phyloP scores from a whole-genome alignment of 2,329 filamentous ascomycete genomes.

The Lachnellula subtilissima region DNA sequence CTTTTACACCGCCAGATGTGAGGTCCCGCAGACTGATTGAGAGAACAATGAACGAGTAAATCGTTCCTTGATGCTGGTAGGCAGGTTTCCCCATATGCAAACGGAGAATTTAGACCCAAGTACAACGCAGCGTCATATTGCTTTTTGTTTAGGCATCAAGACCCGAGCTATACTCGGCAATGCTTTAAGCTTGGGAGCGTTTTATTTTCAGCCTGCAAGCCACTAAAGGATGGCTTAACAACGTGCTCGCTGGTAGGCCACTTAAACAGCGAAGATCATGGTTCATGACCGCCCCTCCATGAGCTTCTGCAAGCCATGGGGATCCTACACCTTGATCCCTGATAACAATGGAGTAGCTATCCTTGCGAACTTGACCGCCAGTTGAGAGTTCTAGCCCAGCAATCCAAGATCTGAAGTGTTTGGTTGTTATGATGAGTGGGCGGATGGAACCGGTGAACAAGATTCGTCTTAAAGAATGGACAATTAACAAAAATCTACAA shows the following conservation, averaged over 20 bases:
- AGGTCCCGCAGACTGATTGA: conserved; percentile 21
- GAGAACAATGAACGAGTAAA: conserved; percentile 13
- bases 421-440: conserved; percentile 18
- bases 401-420: conserved; percentile 26
- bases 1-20: conserved; percentile 30
- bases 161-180: conserved; percentile 7
- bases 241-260: conserved; percentile 18
- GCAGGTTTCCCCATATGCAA: conserved; percentile 16
- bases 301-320: conserved; percentile 31
- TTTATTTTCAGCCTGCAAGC: conserved; percentile 4
- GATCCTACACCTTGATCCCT: conserved; percentile 30
- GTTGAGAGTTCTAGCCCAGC: conserved; percentile 24
- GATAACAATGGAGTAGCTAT: conserved; percentile 14
- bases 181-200: background rate
- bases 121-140: conserved; percentile 25
- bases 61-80: conserved; percentile 20
- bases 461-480: conserved; percentile 20
- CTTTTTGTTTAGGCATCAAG: conserved; percentile 28
- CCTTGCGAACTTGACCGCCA: conserved; percentile 31
- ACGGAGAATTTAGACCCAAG: conserved; percentile 19
- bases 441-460: conserved; percentile 14
- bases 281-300: conserved; percentile 28
- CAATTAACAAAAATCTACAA: conserved; percentile 19
- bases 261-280: conserved; percentile 28
- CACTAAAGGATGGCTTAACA: conserved; percentile 19